Percentiles rank a stretch among this genome's conserved stretches.
Evolutionary conservation across 2,329 filamentous ascomycete genomes (phyloP).

Genomic region (Lasiodiplodia theobromae): DNA sequence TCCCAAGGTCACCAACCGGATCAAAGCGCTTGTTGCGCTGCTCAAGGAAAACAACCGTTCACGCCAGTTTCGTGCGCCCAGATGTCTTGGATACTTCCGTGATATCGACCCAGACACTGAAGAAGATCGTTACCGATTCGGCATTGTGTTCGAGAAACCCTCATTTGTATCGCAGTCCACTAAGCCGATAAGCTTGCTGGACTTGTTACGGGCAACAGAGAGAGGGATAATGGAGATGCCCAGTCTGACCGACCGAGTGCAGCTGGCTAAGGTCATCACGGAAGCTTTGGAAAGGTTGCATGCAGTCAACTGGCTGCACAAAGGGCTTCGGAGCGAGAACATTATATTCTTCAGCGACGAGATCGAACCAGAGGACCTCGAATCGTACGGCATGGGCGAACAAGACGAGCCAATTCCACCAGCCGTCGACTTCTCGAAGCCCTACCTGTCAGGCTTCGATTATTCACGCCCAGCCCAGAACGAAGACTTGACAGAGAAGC

Average conservation of each 20-base stretch:
- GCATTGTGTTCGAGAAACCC: slow-evolving; percentile 63
- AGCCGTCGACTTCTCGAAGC: slow-evolving; percentile 49
- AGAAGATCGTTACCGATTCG: slow-evolving; percentile 52
- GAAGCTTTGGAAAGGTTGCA: slow-evolving; percentile 64
- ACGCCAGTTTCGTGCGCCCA: slow-evolving; percentile 43
- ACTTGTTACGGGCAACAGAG: slow-evolving; percentile 49
- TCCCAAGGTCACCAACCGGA: slow-evolving; percentile 41
- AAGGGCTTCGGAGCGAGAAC: slow-evolving; percentile 63
- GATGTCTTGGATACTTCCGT: slow-evolving; percentile 46
- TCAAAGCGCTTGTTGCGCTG: slow-evolving; percentile 42
- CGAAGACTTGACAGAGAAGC: slow-evolving; percentile 60
- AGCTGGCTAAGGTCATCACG: slow-evolving; percentile 59
- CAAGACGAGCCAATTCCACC: not conserved
- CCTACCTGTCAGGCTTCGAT: slow-evolving; percentile 62
- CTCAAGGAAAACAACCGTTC: slow-evolving; percentile 39
- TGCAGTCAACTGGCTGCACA: slow-evolving; percentile 65
- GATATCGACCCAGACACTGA: slow-evolving; percentile 35
- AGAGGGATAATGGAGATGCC: slow-evolving; percentile 45
- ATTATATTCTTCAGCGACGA: slow-evolving; percentile 58
- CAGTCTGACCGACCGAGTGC: slow-evolving; percentile 60
- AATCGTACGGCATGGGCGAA: accelerated
- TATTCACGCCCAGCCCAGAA: slow-evolving; percentile 59
- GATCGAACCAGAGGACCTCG: slow-evolving; percentile 12
- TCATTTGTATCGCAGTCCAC: slow-evolving; percentile 46
- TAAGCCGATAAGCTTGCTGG: slow-evolving; percentile 56